These are phyloP conservation scores for Perilla frutescens DNA, from an alignment of 257 asterid genomes.

Conservation along the genomic window DNA sequence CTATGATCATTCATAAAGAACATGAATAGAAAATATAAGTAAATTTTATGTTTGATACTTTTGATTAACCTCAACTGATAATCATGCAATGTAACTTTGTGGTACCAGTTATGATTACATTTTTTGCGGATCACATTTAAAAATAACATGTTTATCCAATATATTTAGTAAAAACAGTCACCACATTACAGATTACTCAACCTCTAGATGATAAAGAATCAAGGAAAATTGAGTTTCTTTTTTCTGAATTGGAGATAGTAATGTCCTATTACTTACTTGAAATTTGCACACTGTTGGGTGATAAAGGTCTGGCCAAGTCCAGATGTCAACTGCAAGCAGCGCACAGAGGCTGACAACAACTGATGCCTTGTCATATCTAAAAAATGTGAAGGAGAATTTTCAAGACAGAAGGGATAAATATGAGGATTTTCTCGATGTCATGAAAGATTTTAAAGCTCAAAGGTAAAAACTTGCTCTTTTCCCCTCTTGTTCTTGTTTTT, in stretches of 20 bases:
- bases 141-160: background rate
- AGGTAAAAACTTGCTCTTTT: slow-evolving; percentile 49
- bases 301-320: slow-evolving; percentile 70
- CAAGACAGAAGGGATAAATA: slow-evolving; percentile 77
- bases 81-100: slow-evolving; percentile 1
- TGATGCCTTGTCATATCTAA: slow-evolving; percentile 87
- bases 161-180: background rate
- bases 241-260: slow-evolving; percentile 16
- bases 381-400: slow-evolving; percentile 74
- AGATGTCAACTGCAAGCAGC: slow-evolving; percentile 73
- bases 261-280: slow-evolving; percentile 28
- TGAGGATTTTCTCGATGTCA: slow-evolving; percentile 85
- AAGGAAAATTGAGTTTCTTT: background rate
- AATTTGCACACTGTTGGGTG: slow-evolving; percentile 36
- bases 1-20: slow-evolving; percentile 11
- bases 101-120: background rate
- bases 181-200: background rate
- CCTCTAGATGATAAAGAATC: background rate
- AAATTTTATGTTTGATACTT: slow-evolving; percentile 1
- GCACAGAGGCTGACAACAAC: slow-evolving; percentile 67
- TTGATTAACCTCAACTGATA: slow-evolving; percentile 1
- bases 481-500: slow-evolving; percentile 17
- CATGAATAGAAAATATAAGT: background rate
- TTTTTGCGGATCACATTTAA: no score
- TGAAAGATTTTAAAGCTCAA: slow-evolving; percentile 94